These are phyloP conservation scores for Phaeoacremonium minimum DNA, from an alignment of 2,329 filamentous ascomycete genomes.

Conservation along the genomic window DNA sequence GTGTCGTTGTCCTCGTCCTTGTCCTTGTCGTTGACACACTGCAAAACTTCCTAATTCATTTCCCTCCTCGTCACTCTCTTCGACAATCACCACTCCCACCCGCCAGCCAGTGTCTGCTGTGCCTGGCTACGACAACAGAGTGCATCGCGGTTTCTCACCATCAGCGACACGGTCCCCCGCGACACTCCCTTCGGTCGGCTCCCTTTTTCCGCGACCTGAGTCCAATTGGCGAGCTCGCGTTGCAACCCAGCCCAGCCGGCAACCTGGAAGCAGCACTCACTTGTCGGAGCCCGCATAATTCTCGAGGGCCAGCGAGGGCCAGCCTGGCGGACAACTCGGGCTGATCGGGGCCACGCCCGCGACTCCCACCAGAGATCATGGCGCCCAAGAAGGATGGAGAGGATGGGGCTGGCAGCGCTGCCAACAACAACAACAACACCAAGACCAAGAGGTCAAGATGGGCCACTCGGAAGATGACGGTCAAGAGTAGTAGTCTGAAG, in stretches of 20 bases:
- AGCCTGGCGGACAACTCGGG: constrained; percentile 35
- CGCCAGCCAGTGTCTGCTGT: too few species aligned
- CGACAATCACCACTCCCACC: too few species aligned
- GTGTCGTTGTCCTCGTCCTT: too few species aligned
- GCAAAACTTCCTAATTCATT: too few species aligned
- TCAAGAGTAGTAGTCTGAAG: constrained; percentile 73
- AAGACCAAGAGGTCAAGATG: constrained; percentile 79
- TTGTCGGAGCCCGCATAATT: constrained; percentile 6
- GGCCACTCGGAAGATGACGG: constrained; percentile 86
- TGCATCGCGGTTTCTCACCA: too few species aligned
- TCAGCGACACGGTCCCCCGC: too few species aligned
- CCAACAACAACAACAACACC: constrained; percentile 15
- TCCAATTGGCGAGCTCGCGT: too few species aligned
- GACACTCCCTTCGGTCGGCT: too few species aligned
- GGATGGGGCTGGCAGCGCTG: constrained; percentile 8
- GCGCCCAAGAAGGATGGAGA: constrained; percentile 23
- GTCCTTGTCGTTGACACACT: too few species aligned
- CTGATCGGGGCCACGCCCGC: constrained; percentile 39
- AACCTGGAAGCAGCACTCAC: constrained; percentile 4
- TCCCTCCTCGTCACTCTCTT: too few species aligned
- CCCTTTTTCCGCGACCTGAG: too few species aligned
- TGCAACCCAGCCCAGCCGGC: neutral
- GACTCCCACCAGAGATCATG: constrained; percentile 29
- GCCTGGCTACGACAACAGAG: too few species aligned
- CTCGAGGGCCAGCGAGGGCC: constrained; percentile 20